Evolutionary conservation across 2,329 filamentous ascomycete species (phyloP), one percentile per base, ranked within the genome.

Genomic region (Ilyonectria mors-panacis): DNA sequence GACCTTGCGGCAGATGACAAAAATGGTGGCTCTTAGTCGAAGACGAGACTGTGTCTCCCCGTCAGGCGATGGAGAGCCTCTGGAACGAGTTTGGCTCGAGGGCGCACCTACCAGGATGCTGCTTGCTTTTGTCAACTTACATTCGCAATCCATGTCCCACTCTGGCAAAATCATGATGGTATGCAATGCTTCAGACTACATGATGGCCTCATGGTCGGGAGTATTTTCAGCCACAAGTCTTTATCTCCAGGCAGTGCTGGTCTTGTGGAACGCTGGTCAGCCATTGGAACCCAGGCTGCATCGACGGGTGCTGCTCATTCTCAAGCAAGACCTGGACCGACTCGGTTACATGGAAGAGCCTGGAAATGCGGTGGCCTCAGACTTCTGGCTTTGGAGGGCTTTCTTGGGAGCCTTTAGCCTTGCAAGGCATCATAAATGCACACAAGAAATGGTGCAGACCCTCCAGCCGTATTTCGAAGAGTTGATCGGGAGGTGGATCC

Each of bases 351-450:
- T 44, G 1, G 9, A 19, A 1, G 60, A 50, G 8, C 17, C 55
- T 10, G 37, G 15, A 6, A 30, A 53, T 2, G 28, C 19, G 1
- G 10, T 21, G 0, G 23, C 48, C 1, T 54, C 54, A 0, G 42
- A 70, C 13, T 50, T 73, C 10, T 73, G 73, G 72, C 50, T 73
- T 1, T 75, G 72, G 73, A 70, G 71, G 28, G 72, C 64, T 1
- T 75, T 74, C n/a, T 5, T 67, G 1, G 69, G 69, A 1, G 66
- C 64, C 0, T 68, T 75, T 13, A 74, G 70, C 12, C 42, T 75
- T 8, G 65, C 57, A 6, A 66, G 55, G 15, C 37, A 64, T 2
- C 13, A 19, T 9, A 15, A 7, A 19, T 50, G 6, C 42, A 35
- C 19, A 37, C 3, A 19, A 51, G 26, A 48, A 23, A 2, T 6